Percentiles rank a stretch among this genome's conserved stretches.
These are phyloP conservation scores for Coemansia sp. DNA, from an alignment of 192 early-diverging fungal species.

Conservation along the genomic window DNA sequence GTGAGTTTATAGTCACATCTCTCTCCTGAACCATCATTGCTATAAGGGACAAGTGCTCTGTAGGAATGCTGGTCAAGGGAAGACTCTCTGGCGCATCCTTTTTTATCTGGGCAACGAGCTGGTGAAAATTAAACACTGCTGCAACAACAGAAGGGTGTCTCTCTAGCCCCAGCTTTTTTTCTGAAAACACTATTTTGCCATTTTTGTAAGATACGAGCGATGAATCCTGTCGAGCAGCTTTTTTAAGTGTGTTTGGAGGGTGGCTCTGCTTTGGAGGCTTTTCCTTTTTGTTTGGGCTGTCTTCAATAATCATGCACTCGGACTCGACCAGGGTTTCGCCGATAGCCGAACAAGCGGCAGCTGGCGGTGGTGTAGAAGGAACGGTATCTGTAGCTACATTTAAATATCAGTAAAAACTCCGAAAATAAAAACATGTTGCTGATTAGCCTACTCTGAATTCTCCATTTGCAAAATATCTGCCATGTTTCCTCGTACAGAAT, in stretches of 20 bases:
- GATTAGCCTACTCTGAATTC: not conserved
- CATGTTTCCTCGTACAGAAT: too few species aligned
- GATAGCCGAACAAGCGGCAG: not conserved
- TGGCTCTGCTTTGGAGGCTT: not conserved
- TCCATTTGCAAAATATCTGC: not conserved
- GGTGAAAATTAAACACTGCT: constrained; percentile 43
- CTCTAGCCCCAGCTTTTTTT: constrained; percentile 45
- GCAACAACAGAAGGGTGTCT: constrained; percentile 46
- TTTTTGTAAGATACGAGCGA: constrained; percentile 30
- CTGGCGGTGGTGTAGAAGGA: not conserved
- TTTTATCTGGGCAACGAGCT: constrained; percentile 35
- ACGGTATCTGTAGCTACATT: not conserved
- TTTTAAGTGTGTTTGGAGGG: not conserved
- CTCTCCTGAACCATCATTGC: constrained; percentile 52
- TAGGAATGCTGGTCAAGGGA: constrained; percentile 26
- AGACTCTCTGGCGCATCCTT: constrained; percentile 14
- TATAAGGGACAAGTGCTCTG: constrained; percentile 32
- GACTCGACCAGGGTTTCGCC: not conserved
- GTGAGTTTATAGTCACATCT: constrained; percentile 20
- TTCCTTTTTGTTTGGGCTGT: not conserved
- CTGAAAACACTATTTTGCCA: constrained; percentile 32
- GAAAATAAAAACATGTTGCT: not conserved
- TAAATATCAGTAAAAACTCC: too few species aligned
- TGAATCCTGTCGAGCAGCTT: not conserved
- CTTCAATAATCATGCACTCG: not conserved